Base-by-base conservation (phyloP, 202 grass and related monocot genomes). In the Hordeum pubiflorum region DNA sequence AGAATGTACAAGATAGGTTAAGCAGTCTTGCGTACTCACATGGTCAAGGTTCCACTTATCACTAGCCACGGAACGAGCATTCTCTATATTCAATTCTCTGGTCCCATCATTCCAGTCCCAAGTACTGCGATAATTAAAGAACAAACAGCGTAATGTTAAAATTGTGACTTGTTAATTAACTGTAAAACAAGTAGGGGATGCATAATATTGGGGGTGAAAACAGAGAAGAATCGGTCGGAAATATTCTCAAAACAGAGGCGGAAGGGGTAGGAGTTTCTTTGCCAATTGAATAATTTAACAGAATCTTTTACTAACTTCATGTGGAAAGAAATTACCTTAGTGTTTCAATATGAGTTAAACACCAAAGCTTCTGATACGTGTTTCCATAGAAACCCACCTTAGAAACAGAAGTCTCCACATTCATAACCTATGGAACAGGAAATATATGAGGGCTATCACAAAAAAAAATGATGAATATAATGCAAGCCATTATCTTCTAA, bases 311-410 rank as follows among this genome's bases (percentile, higher is more conserved):
- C 17, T 0, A 69, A 43, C 7, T 37, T 14, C 43, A 46, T 52
- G 57, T 38, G 7, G 31, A 74, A 74, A 69, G 32, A 85, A 36
- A 39, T 63, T 89, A 94, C 95, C 95, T 97, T 87, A 97, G 46
- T 56, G 92, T 94, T 85, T 94, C 90, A 91, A 94, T 94, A 84
- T 94, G 92, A 32, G 88, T 98, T 72, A 98, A 84, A 86, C 92
- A 94, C 95, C 95, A 94, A 86, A 94, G 86, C 70, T 94, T 98
- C 80, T 89, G 76, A 89, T 91, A 88, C 32, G 29, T 81, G 55
- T 78, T 92, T 41, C 95, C 92, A 88, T 88, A 93, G 74, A 98
- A 98, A 0, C 95, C 92, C 74, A 91, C 80, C 81, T 89, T 98
- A 27, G 88, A 79, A 93, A 94, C 81, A 84, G 95, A 98, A 78